Percentiles rank a stretch among this genome's conserved stretches.
Evolutionary conservation across 2,329 filamentous ascomycete genomes (phyloP).

Genomic region (Epichloe baconii): DNA sequence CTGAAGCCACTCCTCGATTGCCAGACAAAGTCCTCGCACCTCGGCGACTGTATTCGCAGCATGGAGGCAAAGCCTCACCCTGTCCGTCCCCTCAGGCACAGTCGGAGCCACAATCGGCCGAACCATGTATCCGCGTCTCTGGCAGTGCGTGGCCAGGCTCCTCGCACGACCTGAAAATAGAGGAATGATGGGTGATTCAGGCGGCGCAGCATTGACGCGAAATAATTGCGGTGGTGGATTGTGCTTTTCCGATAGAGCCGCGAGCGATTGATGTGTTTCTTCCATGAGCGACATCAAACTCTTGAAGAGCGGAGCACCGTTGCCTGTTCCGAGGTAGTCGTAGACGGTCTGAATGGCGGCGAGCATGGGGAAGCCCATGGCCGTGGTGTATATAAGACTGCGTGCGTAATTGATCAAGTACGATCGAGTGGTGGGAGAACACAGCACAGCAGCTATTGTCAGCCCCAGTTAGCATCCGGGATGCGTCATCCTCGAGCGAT

Average conservation of each 20-base stretch:
- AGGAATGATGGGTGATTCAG: constrained; percentile 51
- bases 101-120: constrained; percentile 57
- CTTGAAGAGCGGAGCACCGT: constrained; percentile 24
- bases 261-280: constrained; percentile 33
- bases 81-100: constrained; percentile 47
- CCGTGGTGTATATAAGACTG: constrained; percentile 63
- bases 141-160: constrained; percentile 45
- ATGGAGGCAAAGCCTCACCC: constrained; percentile 56
- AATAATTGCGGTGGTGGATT: constrained; percentile 16
- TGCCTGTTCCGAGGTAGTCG: constrained; percentile 37
- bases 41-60: constrained; percentile 48
- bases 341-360: constrained; percentile 46
- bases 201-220: constrained; percentile 20
- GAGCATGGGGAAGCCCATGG: constrained; percentile 48
- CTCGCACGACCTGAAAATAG: constrained; percentile 46
- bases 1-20: constrained; percentile 34
- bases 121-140: constrained; percentile 44
- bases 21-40: constrained; percentile 37
- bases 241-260: constrained; percentile 17
- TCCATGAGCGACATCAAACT: constrained; percentile 21
- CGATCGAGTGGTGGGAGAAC: constrained; percentile 41
- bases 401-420: constrained; percentile 67
- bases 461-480: not conserved
- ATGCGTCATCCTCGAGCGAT: not conserved
- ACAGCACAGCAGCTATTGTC: constrained; percentile 40